phyloP scores from a whole-genome alignment of 495 filamentous ascomycete genomes.

The Xylaria acuta region DNA sequence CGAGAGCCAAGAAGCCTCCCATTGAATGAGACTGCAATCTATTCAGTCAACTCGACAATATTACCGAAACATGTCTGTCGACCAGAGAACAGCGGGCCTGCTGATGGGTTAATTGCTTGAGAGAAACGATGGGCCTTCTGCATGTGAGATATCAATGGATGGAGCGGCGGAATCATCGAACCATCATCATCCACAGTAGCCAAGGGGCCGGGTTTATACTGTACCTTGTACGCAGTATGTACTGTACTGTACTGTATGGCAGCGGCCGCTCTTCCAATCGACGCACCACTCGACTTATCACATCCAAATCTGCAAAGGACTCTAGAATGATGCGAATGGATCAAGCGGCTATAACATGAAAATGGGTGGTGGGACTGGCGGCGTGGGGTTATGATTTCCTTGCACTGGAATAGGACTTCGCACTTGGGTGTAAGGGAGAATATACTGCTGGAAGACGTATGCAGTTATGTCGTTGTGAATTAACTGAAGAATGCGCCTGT shows the following conservation, averaged over 20 bases:
- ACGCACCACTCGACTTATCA: neutral
- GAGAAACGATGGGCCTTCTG: neutral
- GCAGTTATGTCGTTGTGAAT: slow-evolving; percentile 7
- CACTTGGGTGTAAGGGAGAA: slow-evolving; percentile 5
- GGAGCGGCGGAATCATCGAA: slow-evolving; percentile 26
- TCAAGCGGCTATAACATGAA: slow-evolving; percentile 8
- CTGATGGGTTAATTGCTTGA: slow-evolving; percentile 25
- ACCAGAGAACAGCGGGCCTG: slow-evolving; percentile 13
- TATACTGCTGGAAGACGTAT: neutral
- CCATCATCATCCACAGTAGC: slow-evolving; percentile 23
- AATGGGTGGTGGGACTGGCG: neutral
- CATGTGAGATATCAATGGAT: slow-evolving; percentile 18
- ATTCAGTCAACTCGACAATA: slow-evolving; percentile 11
- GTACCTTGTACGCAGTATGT: slow-evolving; percentile 22
- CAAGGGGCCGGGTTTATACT: slow-evolving; percentile 24
- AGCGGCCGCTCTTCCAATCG: neutral
- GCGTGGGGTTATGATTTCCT: slow-evolving; percentile 25
- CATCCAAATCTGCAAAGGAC: neutral
- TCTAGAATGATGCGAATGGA: slow-evolving; percentile 5
- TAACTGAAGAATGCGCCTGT: slow-evolving; percentile 16
- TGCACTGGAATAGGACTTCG: slow-evolving; percentile 25
- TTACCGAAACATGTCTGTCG: slow-evolving; percentile 15
- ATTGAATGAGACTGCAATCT: slow-evolving; percentile 34
- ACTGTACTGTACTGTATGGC: slow-evolving; percentile 12
- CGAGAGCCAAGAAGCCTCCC: slow-evolving; percentile 34